phyloP scores from a whole-genome alignment of 2,329 filamentous ascomycete genomes.

The Bipolaris bicolor region DNA sequence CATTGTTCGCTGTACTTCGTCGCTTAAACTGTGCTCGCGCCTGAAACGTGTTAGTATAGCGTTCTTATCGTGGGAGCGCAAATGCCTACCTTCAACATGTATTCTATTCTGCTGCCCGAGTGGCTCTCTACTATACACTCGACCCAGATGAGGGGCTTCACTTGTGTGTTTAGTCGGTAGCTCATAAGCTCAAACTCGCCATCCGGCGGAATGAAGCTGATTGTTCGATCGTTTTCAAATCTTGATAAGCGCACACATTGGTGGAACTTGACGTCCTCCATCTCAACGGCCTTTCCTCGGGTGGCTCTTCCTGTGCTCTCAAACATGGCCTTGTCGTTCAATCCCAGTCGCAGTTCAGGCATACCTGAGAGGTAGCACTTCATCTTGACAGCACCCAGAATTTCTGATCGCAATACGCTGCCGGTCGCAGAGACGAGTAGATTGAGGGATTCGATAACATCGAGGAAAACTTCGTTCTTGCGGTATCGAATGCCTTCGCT shows the following conservation, averaged over 20 bases:
- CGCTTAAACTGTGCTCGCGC: constrained; percentile 98
- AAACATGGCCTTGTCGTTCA: constrained; percentile 99
- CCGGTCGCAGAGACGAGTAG: constrained; percentile 92
- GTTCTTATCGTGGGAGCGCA: not conserved
- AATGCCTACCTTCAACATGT: constrained; percentile 83
- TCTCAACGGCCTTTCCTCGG: constrained; percentile 95
- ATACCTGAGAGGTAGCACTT: constrained; percentile 99
- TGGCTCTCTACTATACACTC: constrained; percentile 97
- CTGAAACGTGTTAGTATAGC: constrained; percentile 41
- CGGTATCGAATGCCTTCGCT: constrained; percentile 97
- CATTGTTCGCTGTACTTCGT: constrained; percentile 96
- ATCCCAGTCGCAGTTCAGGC: constrained; percentile 89
- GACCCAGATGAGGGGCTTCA: constrained; percentile 98
- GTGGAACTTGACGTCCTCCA: constrained; percentile 99
- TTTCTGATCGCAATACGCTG: constrained; percentile 94
- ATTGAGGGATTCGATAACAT: constrained; percentile 96
- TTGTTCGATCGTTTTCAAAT: constrained; percentile 98
- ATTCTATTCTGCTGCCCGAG: constrained; percentile 93
- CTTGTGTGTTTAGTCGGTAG: constrained; percentile 96
- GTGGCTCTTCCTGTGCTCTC: constrained; percentile 95
- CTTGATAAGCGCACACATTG: constrained; percentile 94
- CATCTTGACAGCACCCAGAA: constrained; percentile 97
- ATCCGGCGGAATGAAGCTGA: constrained; percentile 97
- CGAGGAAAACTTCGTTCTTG: constrained; percentile 99
- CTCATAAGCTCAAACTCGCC: constrained; percentile 99